Evolutionary conservation across 257 asterid genomes (phyloP), one percentile per base, ranked within the genome.

Genomic region (Salvia splendens): DNA sequence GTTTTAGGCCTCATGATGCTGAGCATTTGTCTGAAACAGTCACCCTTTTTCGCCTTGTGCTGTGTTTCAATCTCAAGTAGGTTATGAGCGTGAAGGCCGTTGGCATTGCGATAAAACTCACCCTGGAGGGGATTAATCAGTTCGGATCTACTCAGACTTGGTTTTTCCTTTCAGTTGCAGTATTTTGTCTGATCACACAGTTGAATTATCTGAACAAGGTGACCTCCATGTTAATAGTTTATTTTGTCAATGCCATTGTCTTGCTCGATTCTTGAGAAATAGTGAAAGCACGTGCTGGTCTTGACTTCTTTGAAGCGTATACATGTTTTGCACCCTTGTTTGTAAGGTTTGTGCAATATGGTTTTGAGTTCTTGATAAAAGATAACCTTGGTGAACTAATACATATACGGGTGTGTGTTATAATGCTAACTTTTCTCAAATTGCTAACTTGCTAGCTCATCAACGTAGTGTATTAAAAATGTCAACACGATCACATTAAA

Each of bases 151-250:
- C 85, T 4, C 87, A 91, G 79, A 89, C 98, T 50, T 89, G 94
- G 98, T 74, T 91, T 64, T 89, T 91, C 67, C 69, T 88, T 62
- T 73, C 87, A 0, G 89, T 84, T 69, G 85, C 97, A 51, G 76
- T 85, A 28, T 68, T 84, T 58, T 86, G 83, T 80, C 87, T 86
- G 55, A 74, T 88, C 72, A 81, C 85, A 35, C 97, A 90, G 79
- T 63, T 90, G 83, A 90, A 90, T 80, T 90, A 90, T 81, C 81
- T 90, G 62, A 90, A 90, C 85, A 90, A 88, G 97, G 96, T 88
- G 75, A 50, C 52, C 35, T 43, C 45, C 7, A 2, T n/a, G 6
- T 24, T 43, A 38, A 65, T 61, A 8, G 33, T 66, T 43, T 11
- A 63, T 47, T 12, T 59, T 17, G n/a, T 0, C 8, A 9, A 30